phyloP scores from a whole-genome alignment of 306 rosid species.

The Vicia villosa region DNA sequence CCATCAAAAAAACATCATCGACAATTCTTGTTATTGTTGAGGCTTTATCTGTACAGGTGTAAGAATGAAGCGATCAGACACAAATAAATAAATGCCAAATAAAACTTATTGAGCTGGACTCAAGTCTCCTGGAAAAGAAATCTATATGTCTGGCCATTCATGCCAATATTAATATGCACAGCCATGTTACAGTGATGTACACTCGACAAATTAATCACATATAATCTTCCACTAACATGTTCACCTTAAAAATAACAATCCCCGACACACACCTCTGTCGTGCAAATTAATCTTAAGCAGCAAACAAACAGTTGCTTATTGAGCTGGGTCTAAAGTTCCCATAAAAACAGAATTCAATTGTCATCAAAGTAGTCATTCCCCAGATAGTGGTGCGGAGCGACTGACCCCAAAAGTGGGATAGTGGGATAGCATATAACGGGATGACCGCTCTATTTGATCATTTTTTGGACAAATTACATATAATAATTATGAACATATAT shows the following conservation, averaged over 20 bases:
- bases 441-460: too few species aligned
- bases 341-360: neutral
- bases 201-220: neutral
- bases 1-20: conserved; percentile 23
- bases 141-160: neutral
- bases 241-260: neutral
- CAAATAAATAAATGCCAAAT: conserved; percentile 21
- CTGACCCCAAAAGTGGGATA: too few species aligned
- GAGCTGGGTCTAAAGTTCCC: neutral
- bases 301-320: neutral
- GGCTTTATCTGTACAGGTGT: conserved; percentile 35
- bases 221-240: conserved; percentile 12
- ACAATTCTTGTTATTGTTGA: conserved; percentile 16
- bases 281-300: conserved; percentile 10
- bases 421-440: too few species aligned
- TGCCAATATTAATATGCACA: conserved; percentile 1
- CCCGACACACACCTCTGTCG: neutral
- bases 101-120: neutral
- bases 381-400: too few species aligned
- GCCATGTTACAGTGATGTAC: neutral
- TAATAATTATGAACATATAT: too few species aligned
- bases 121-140: neutral
- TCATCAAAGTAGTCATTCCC: too few species aligned
- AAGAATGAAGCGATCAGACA: conserved; percentile 25
- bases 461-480: too few species aligned